Evolutionary conservation across 2,329 filamentous ascomycete species (phyloP).

Genomic region (Chrysoporthe austroafricana): DNA sequence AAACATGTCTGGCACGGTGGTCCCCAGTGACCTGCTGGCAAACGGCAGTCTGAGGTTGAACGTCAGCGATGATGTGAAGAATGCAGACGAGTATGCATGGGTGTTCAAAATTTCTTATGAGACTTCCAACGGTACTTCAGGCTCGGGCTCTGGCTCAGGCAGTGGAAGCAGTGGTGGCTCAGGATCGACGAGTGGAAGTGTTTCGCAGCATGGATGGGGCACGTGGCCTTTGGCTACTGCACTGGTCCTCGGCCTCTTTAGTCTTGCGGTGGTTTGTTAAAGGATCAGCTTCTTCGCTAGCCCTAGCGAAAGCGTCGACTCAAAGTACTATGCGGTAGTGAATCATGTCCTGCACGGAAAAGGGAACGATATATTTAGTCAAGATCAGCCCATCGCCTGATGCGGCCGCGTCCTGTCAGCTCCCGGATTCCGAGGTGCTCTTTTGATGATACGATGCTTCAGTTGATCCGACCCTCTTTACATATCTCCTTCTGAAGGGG

Average conservation of each 20-base stretch:
- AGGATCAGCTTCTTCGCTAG: not conserved
- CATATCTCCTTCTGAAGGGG: not conserved
- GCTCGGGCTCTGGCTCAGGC: constrained; percentile 4
- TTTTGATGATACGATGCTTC: not conserved
- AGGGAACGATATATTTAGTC: not conserved
- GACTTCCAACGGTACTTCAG: not conserved
- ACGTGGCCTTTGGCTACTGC: not conserved
- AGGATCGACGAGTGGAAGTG: constrained; percentile 6
- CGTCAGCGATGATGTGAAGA: constrained; percentile 38
- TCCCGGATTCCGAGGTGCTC: not conserved
- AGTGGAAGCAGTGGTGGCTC: not conserved
- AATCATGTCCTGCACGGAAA: not conserved
- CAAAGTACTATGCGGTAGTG: not conserved
- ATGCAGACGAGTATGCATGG: constrained; percentile 46
- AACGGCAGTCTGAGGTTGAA: constrained; percentile 37
- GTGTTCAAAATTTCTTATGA: constrained; percentile 36
- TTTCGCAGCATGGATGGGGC: not conserved
- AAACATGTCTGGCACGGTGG: constrained; percentile 31
- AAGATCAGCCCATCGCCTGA: not conserved
- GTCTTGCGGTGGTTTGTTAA: not conserved
- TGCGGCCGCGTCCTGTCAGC: not conserved
- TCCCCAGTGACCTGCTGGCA: constrained; percentile 29
- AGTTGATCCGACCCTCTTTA: not conserved
- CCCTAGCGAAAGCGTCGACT: not conserved
- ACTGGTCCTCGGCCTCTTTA: not conserved